Conservation (phyloP, 1,139 yeast genomes). For the Blastobotrys persicus region DNA sequence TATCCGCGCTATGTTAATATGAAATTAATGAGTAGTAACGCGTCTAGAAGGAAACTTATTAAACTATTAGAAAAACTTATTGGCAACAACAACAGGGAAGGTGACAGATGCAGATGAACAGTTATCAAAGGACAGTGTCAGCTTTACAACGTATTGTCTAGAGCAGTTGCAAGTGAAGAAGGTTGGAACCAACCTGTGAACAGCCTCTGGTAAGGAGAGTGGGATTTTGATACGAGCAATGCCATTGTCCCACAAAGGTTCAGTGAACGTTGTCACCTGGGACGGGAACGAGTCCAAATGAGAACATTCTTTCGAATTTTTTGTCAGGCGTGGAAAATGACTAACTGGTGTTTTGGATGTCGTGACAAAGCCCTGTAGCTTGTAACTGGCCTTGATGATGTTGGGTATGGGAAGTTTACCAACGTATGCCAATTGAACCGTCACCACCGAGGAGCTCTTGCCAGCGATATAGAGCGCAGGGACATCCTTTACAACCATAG, state of each 20-base stretch:
- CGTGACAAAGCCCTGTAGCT: background rate
- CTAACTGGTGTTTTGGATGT: background rate
- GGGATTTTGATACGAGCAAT: constrained; percentile 15
- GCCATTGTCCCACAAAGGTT: background rate
- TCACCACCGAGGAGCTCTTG: background rate
- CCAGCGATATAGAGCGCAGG: constrained; percentile 14
- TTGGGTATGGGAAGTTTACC: background rate
- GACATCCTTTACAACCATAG: background rate
- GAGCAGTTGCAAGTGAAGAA: constrained; percentile 30
- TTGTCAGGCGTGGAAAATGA: background rate
- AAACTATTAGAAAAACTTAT: too few relatives aligned
- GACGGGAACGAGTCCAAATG: background rate
- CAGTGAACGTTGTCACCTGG: constrained; percentile 1
- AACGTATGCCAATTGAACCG: background rate
- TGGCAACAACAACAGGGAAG: constrained; percentile 14
- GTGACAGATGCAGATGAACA: constrained; percentile 10
- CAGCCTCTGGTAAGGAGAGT: constrained; percentile 18
- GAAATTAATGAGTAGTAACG: too few relatives aligned
- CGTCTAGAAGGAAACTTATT: too few relatives aligned
- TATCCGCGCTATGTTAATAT: too few relatives aligned
- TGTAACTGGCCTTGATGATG: background rate
- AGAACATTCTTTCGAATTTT: background rate
- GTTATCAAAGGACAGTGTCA: constrained; percentile 8
- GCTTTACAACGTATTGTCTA: constrained; percentile 27
- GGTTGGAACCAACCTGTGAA: constrained; percentile 24